Evolutionary conservation across 768 basidiomycete species (phyloP), one percentile per base, ranked within the genome.

Genomic region (Collybia sp.): DNA sequence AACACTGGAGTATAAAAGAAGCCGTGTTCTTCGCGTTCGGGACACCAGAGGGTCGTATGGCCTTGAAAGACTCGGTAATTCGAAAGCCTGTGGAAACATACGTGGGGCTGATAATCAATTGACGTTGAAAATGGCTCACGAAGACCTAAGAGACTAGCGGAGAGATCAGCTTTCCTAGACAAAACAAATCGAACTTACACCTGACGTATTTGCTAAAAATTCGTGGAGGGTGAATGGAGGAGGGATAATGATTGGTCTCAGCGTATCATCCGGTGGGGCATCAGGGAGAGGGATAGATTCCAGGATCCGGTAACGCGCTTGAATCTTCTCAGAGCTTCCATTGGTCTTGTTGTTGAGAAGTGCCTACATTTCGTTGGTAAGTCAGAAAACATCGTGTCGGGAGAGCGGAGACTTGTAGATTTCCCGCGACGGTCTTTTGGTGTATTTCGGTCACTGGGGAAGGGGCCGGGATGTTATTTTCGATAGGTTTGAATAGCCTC

Each of bases 21-120:
- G 2, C 88, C 88, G 46, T 90, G 86, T 52, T 89, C 88, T 67
- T 91, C 88, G 42, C 82, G 80, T 39, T 87, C 85, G 2, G 85
- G 78, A 55, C 88, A 89, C 88, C 88, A 91, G 31, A 72, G 71
- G 2, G 88, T 88, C 13, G 83, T 88, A 5, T 68, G 59, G 46
- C 81, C 77, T 44, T 84, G 79, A 33, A 91, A 69, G 35, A 86
- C 72, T 38, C 81, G 79, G 58, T 88, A 84, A 50, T 81, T 81
- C 6, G 73, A 65, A 6, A 89, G 71, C 34, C 87, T 90, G 51
- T 3, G 31, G 41, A 19, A 34, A 10, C 44, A 20, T 12, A 31
- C 3, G 8, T 8, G 25, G 25, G 25, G 25, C 8, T 25, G 25
- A 25, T 3, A 25, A 25, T 25, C 25, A 8, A 25, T 8, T 8